These are phyloP conservation scores for Sphaerulina musiva DNA, from an alignment of 2,329 filamentous ascomycete species.

Conservation along the genomic window DNA sequence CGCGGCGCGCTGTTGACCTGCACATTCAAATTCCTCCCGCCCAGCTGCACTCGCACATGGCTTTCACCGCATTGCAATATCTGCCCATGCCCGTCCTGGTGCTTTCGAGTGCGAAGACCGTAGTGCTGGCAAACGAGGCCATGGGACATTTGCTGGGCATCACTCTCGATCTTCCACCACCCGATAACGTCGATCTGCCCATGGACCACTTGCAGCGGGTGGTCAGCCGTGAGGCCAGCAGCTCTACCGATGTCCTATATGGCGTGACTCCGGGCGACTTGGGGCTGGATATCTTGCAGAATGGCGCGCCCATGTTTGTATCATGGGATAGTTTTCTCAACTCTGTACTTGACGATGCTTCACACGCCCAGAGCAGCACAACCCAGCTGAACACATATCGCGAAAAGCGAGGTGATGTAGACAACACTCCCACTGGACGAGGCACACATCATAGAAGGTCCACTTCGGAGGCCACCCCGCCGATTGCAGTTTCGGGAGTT, in stretches of 20 bases:
- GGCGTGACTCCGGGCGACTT: conserved; percentile 63
- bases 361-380: conserved; percentile 24
- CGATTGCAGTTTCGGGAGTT: conserved; percentile 16
- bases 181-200: conserved; percentile 14
- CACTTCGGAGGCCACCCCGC: conserved; percentile 15
- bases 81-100: conserved; percentile 66
- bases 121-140: conserved; percentile 68
- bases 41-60: conserved; percentile 35
- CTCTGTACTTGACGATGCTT: conserved; percentile 38
- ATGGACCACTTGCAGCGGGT: conserved; percentile 17
- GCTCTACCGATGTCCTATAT: conserved; percentile 53
- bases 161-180: conserved; percentile 32
- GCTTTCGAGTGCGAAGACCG: conserved; percentile 60
- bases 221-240: conserved; percentile 28
- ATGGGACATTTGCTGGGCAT: conserved; percentile 64
- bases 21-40: conserved; percentile 32
- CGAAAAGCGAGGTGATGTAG: conserved; percentile 14
- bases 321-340: conserved; percentile 47
- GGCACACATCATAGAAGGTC: conserved; percentile 20
- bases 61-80: conserved; percentile 65
- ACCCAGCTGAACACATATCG: conserved; percentile 29
- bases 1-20: conserved; percentile 26
- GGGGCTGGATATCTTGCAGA: conserved; percentile 66
- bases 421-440: conserved; percentile 18
- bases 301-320: conserved; percentile 51